Percentiles rank a stretch among this genome's conserved stretches.
Evolutionary conservation across 208 protist species (phyloP).

Genomic region (Leishmania tarentolae): DNA sequence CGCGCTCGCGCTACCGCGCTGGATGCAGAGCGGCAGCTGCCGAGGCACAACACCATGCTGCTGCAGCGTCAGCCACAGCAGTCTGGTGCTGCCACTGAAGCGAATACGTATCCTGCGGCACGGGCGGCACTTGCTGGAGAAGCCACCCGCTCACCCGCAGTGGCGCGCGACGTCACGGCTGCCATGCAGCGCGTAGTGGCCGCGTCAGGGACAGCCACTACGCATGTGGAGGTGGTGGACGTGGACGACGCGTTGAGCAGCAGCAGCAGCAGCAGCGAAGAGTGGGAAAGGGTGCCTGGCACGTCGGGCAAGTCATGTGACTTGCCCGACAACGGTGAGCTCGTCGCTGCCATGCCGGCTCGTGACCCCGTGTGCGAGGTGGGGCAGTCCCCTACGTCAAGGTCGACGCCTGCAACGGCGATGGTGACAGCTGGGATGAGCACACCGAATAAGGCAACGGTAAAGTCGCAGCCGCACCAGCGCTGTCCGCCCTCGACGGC

Average conservation of each 20-base stretch:
- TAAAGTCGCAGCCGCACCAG: not conserved
- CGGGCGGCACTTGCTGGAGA: slow-evolving; percentile 11
- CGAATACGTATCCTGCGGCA: not conserved
- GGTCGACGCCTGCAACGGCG: not conserved
- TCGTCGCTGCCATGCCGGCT: not conserved
- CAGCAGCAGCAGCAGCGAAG: not conserved
- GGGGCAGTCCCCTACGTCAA: not conserved
- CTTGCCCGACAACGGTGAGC: not conserved
- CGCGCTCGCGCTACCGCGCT: not conserved
- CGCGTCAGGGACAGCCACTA: not conserved
- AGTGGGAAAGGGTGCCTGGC: not conserved
- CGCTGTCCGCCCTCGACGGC: not conserved
- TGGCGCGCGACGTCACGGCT: slow-evolving; percentile 6
- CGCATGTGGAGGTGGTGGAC: slow-evolving; percentile 11
- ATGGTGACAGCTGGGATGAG: not conserved
- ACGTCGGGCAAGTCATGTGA: not conserved
- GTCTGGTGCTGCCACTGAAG: not conserved
- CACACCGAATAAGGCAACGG: not conserved
- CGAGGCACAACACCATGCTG: not conserved
- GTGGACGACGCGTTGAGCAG: slow-evolving; percentile 7
- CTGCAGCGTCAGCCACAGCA: not conserved
- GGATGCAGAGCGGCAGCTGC: not conserved
- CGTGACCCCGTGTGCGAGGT: not conserved
- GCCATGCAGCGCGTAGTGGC: not conserved
- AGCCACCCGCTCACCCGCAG: slow-evolving; percentile 2